A percentile compares a stretch with the other conserved stretches of the same genome.
phyloP scores from a whole-genome alignment of 768 basidiomycete species.

The Suillus paluster region DNA sequence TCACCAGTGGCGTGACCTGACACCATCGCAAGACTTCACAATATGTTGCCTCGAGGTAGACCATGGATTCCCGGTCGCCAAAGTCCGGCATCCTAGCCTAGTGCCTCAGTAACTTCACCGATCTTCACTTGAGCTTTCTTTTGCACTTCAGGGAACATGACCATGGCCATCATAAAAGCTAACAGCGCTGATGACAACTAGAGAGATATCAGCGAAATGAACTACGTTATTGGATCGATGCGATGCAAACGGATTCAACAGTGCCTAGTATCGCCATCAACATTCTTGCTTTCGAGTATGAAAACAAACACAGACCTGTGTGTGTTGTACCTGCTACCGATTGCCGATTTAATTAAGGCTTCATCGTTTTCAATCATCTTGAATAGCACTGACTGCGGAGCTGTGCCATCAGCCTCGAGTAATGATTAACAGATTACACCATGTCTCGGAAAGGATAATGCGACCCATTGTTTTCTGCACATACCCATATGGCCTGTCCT shows the following conservation, averaged over 20 bases:
- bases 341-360: slow-evolving; percentile 30
- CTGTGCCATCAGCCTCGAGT: slow-evolving; percentile 15
- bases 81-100: too few relatives aligned
- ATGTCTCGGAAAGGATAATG: not conserved
- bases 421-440: not conserved
- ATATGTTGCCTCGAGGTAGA: slow-evolving; percentile 29
- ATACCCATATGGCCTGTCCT: slow-evolving; percentile 21
- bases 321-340: slow-evolving; percentile 36
- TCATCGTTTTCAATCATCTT: slow-evolving; percentile 33
- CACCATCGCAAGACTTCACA: slow-evolving; percentile 25
- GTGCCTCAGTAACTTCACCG: slow-evolving; percentile 20
- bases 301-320: slow-evolving; percentile 24
- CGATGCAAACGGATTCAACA: slow-evolving; percentile 13
- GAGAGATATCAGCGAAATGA: not conserved
- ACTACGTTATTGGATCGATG: not conserved
- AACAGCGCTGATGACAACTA: slow-evolving; percentile 25
- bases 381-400: slow-evolving; percentile 24
- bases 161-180: slow-evolving; percentile 31
- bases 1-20: slow-evolving; percentile 28
- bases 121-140: slow-evolving; percentile 33
- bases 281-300: not conserved
- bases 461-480: slow-evolving; percentile 23
- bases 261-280: slow-evolving; percentile 14
- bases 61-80: slow-evolving; percentile 22
- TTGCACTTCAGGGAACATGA: slow-evolving; percentile 28